A percentile compares a stretch with the other conserved stretches of the same genome.
These are phyloP conservation scores for Cunninghamia lanceolata DNA, from an alignment of 75 land plant species.

Conservation along the genomic window DNA sequence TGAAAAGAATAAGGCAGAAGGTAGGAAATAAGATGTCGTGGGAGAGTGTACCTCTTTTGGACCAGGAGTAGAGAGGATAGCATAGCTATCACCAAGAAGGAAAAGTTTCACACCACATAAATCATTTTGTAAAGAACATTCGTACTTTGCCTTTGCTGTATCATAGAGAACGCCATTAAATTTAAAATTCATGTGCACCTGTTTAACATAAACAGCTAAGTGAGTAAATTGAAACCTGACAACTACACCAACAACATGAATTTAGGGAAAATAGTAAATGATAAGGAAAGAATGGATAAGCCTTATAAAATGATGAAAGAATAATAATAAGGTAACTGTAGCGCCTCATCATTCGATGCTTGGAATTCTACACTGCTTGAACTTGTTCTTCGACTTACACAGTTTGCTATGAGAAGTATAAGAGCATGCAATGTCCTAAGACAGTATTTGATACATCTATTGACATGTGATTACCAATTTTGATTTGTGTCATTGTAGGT, in stretches of 20 bases:
- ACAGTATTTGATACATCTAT: neutral
- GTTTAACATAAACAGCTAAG: slow-evolving; percentile 10
- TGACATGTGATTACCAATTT: neutral
- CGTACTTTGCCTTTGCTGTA: slow-evolving; percentile 36
- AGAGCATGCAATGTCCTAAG: neutral
- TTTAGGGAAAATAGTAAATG: neutral
- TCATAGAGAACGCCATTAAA: slow-evolving; percentile 37
- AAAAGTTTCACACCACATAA: slow-evolving; percentile 32
- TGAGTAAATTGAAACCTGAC: neutral
- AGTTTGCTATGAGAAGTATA: neutral
- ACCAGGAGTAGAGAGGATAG: slow-evolving; percentile 35
- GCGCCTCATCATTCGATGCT: neutral
- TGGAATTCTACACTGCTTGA: neutral
- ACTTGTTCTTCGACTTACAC: neutral
- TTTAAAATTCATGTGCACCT: slow-evolving; percentile 39
- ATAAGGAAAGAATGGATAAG: neutral
- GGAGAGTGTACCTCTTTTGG: slow-evolving; percentile 19
- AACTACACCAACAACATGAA: neutral
- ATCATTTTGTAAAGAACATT: slow-evolving; percentile 24
- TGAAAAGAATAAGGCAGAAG: neutral
- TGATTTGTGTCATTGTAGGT: neutral
- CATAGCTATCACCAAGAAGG: slow-evolving; percentile 22
- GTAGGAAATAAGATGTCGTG: neutral
- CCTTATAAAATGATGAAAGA: neutral
- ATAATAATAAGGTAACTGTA: neutral